Base-by-base conservation (phyloP, 1,284 basidiomycete genomes). In the Leccinum laetum region DNA sequence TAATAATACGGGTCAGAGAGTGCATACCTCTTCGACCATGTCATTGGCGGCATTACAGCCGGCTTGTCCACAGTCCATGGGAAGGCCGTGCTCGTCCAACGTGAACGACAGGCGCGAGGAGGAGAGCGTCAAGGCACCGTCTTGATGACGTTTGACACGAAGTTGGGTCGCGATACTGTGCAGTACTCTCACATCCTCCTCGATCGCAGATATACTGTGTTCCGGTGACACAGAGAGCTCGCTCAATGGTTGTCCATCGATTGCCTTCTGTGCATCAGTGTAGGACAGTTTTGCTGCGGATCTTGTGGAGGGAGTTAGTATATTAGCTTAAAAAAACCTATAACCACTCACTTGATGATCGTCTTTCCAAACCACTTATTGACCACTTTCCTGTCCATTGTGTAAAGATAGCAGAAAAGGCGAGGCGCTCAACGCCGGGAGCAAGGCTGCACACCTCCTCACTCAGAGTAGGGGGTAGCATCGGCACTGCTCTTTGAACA, bases 401-500 rank as follows among this genome's bases (percentile, higher is more conserved):
- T 29, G 2, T 29, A 29, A 29, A 29, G 26, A 29, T 29, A 29
- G 26, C 26, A 29, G 26, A 29, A 29, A 29, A 29, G 26, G 26
- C 7, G 26, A 29, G 26, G 26, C 26, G 26, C 2, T 29, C 26
- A 29, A 29, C 26, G 26, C 26, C 26, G 26, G 26, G 26, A 29
- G 26, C 26, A 29, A 29, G 26, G 26, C 26, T 29, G 26, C 26
- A 99, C 24, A 97, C 84, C 73, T 97, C 89, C 77, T 98, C 96
- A 73, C 91, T 93, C 49, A 99, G 82, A 10, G 89, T 84, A 29
- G 95, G 95, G 1, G 97, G 97, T 6, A 99, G 84, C 97, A 99
- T 99, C 1, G 96, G 96, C 10, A 99, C 95, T 35, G 93, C 89
- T 57, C 96, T 90, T 77, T 99, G 97, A 52, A 99, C 90, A 53